A percentile compares a stretch with the other conserved stretches of the same genome.
Evolutionary conservation across 495 filamentous ascomycete genomes (phyloP).

Genomic region (Chaetomium tenue): DNA sequence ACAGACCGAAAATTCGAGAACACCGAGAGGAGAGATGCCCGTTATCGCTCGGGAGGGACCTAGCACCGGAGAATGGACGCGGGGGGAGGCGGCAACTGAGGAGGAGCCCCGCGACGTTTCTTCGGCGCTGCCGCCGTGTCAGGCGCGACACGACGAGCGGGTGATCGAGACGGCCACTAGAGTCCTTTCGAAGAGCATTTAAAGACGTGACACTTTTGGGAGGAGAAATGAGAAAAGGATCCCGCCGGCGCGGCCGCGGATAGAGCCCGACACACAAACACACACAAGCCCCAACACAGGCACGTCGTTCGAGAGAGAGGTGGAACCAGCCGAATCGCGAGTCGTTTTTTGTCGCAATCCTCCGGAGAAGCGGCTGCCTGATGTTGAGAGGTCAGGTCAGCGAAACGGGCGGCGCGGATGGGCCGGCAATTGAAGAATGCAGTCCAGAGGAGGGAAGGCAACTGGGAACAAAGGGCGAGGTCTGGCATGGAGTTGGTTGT

Average conservation of each 20-base stretch:
- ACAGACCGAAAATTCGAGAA: background rate
- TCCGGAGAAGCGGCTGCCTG: background rate
- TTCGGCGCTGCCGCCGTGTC: conserved; percentile 32
- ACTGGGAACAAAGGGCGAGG: conserved; percentile 15
- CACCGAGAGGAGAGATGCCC: background rate
- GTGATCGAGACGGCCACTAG: conserved; percentile 31
- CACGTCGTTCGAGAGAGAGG: background rate
- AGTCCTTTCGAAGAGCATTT: conserved; percentile 7
- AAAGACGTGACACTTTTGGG: background rate
- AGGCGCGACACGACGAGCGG: conserved; percentile 34
- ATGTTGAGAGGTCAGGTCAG: background rate
- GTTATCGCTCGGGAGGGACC: background rate
- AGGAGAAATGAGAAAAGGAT: background rate
- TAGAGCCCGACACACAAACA: background rate
- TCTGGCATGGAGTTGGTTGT: conserved; percentile 18
- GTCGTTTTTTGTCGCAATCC: background rate
- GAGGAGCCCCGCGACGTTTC: background rate
- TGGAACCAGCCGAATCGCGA: background rate
- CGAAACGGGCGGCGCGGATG: conserved; percentile 3
- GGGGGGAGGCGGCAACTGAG: background rate
- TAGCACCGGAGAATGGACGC: conserved; percentile 4
- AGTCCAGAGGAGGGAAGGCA: background rate
- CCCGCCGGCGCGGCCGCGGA: background rate
- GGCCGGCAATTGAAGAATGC: conserved; percentile 11
- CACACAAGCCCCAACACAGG: background rate